Percentiles rank a stretch among this genome's conserved stretches.
Evolutionary conservation across 2,329 filamentous ascomycete genomes (phyloP).

Genomic region (Helicocarpus griseus): DNA sequence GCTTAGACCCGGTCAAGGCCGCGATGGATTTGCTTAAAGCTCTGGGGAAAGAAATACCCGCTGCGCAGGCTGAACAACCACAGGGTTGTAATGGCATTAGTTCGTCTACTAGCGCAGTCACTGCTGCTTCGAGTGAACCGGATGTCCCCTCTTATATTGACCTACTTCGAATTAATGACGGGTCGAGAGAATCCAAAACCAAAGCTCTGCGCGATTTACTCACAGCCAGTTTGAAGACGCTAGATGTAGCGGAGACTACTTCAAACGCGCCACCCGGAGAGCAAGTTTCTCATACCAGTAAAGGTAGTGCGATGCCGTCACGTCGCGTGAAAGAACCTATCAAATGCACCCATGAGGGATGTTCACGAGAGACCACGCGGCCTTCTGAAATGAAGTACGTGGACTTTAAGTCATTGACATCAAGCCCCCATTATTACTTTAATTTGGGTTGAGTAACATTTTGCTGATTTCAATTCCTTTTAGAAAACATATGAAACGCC

Average conservation of each 20-base stretch:
- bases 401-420: not conserved
- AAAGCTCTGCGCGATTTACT: conserved; percentile 25
- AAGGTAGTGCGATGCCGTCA: not conserved
- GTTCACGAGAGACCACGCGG: conserved; percentile 22
- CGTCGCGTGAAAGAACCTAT: conserved; percentile 17
- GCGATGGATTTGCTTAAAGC: conserved; percentile 24
- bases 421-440: too few species aligned
- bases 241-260: not conserved
- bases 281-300: not conserved
- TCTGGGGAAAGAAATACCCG: conserved; percentile 17
- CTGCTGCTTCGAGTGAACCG: not conserved
- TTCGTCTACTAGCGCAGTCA: not conserved
- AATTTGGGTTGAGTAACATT: not conserved
- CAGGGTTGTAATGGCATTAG: conserved; percentile 7
- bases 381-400: conserved; percentile 31
- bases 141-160: conserved; percentile 1
- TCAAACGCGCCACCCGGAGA: not conserved
- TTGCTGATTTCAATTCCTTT: conserved; percentile 14
- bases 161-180: conserved; percentile 11
- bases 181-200: conserved; percentile 9
- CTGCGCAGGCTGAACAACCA: conserved; percentile 17
- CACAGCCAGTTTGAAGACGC: conserved; percentile 7
- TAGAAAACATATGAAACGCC: conserved; percentile 77
- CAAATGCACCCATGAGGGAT: conserved; percentile 19
- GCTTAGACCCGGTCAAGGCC: conserved; percentile 19